Percentiles rank a stretch among this genome's conserved stretches.
These are phyloP conservation scores for Acrocalymma vagum DNA, from an alignment of 2,329 filamentous ascomycete species.

Conservation along the genomic window DNA sequence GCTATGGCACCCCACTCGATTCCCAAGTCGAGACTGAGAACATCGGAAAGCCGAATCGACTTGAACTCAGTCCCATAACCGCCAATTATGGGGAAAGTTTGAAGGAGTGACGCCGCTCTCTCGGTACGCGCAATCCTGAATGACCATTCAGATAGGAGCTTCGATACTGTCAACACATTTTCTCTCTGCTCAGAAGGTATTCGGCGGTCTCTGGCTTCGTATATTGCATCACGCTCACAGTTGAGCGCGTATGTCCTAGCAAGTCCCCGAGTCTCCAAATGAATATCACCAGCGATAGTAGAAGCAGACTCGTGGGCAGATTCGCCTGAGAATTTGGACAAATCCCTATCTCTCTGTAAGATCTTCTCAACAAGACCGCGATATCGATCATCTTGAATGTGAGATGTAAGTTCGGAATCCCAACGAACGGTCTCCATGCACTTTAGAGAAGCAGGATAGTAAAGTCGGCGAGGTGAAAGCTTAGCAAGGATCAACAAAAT, in stretches of 20 bases:
- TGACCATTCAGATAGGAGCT: conserved; percentile 19
- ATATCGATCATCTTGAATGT: conserved; percentile 44
- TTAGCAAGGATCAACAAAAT: conserved; percentile 36
- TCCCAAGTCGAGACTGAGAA: conserved; percentile 47
- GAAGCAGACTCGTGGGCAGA: not conserved
- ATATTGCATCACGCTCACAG: conserved; percentile 8
- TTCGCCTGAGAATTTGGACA: conserved; percentile 13
- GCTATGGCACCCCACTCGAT: conserved; percentile 56
- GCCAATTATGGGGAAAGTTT: conserved; percentile 47
- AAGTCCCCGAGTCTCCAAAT: conserved; percentile 29
- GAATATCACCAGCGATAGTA: conserved; percentile 3
- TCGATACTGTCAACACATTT: conserved; percentile 21
- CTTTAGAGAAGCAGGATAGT: conserved; percentile 35
- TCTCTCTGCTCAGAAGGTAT: not conserved
- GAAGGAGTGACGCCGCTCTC: conserved; percentile 28
- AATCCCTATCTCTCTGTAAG: conserved; percentile 11
- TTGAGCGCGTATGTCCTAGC: not conserved
- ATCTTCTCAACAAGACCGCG: conserved; percentile 21
- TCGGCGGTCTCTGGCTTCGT: conserved; percentile 23
- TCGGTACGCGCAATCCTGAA: conserved; percentile 8
- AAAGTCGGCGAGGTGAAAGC: conserved; percentile 47
- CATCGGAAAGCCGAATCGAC: conserved; percentile 48
- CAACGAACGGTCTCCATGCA: conserved; percentile 42
- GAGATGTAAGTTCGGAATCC: conserved; percentile 29
- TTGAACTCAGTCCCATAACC: conserved; percentile 48